Evolutionary conservation across 2,329 filamentous ascomycete genomes (phyloP).

Genomic region (Colletotrichum tabaci): DNA sequence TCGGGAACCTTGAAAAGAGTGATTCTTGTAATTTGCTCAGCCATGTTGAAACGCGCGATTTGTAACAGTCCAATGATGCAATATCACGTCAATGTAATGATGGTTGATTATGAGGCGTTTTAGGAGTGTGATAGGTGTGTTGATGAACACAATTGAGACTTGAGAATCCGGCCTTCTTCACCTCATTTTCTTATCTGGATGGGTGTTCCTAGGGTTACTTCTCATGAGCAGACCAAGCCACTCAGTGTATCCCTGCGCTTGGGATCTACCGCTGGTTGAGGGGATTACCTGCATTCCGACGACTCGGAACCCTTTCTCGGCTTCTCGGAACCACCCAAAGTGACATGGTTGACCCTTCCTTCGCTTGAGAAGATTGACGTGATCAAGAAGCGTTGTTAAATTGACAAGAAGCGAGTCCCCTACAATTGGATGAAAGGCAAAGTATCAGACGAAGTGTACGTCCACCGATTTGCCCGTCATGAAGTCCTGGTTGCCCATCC

Average conservation of each 20-base stretch:
- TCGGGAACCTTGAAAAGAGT: slow-evolving; percentile 57
- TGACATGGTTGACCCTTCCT: not conserved
- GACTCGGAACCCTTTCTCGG: slow-evolving; percentile 22
- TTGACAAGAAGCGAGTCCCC: not conserved
- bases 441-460: no score
- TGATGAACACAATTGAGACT: not conserved
- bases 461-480: slow-evolving; percentile 8
- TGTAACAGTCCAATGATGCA: not conserved
- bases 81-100: not conserved
- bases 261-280: not conserved
- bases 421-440: not conserved
- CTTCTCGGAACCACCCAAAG: slow-evolving; percentile 16
- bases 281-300: not conserved
- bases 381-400: not conserved
- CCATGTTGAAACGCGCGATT: not conserved
- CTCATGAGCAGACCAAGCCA: not conserved
- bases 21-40: slow-evolving; percentile 47
- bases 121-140: not conserved
- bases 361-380: not conserved
- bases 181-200: not conserved
- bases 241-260: no score
- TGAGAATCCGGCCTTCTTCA: not conserved
- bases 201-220: not conserved
- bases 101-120: not conserved
- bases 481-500: slow-evolving; percentile 41